Evolutionary conservation across 2,329 filamentous ascomycete species (phyloP).

Genomic region (Aspergillus carbonarius): DNA sequence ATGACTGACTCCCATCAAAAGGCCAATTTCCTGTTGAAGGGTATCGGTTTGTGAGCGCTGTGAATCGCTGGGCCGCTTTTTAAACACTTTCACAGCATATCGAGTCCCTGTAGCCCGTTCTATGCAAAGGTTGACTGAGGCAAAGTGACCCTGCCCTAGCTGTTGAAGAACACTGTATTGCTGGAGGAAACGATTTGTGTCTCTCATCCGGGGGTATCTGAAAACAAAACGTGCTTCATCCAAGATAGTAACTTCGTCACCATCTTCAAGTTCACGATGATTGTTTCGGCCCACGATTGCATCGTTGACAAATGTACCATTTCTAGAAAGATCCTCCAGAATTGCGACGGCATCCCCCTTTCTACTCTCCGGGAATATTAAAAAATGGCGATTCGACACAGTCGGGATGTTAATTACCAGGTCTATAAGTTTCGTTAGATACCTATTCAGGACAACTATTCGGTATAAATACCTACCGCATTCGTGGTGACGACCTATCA

Average conservation of each 20-base stretch:
- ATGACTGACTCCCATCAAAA: conserved; percentile 96
- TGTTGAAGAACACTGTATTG: conserved; percentile 83
- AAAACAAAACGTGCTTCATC: conserved; percentile 87
- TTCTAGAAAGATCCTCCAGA: conserved; percentile 89
- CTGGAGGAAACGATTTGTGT: conserved; percentile 76
- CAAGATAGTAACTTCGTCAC: conserved; percentile 86
- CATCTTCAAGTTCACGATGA: conserved; percentile 79
- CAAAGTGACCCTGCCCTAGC: conserved; percentile 92
- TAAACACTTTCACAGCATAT: conserved; percentile 94
- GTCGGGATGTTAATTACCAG: conserved; percentile 72
- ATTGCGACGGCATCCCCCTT: conserved; percentile 64
- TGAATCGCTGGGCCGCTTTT: conserved; percentile 76
- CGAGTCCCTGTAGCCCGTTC: conserved; percentile 79
- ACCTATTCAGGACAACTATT: background rate
- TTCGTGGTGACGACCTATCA: conserved; percentile 90
- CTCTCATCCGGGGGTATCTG: conserved; percentile 74
- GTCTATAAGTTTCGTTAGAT: conserved; percentile 50
- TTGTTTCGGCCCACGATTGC: conserved; percentile 89
- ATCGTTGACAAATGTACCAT: conserved; percentile 96
- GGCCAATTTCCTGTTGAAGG: conserved; percentile 91
- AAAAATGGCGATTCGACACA: conserved; percentile 75
- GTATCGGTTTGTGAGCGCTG: conserved; percentile 82
- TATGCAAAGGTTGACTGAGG: conserved; percentile 85
- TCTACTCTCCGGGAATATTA: conserved; percentile 56
- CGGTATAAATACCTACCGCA: conserved; percentile 65